Evolutionary conservation across 805 yeast genomes (phyloP), one percentile per base, ranked within the genome.

Genomic region (Naumovozyma dairenensis): DNA sequence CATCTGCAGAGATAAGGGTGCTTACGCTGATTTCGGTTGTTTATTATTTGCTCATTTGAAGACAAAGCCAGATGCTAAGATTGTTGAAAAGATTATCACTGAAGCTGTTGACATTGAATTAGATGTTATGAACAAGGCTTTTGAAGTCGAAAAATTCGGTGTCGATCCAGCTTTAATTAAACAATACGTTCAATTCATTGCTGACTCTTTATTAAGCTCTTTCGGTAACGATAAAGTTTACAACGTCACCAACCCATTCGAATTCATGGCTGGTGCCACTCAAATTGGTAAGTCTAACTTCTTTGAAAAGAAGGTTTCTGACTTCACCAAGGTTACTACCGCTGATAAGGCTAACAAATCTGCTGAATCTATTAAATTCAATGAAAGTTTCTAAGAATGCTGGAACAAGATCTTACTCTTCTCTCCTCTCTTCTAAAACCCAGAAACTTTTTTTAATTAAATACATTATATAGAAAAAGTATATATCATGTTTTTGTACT

Each of bases 271-370:
- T 69, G 85, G 85, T 69, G 84, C 85, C 53, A 85, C 96, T 10
- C 74, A 89, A 49, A 92, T 96, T 38, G 97, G 97, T 65, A 89
- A 89, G 74, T 86, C 96, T 51, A 89, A 87, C 72, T 89, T 89
- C 75, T 89, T 89, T 58, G 97, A 89, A 72, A 89, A 89, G 75
- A 81, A 96, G 66, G 97, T 89, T 37, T 80, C 94, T 39, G 97
- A 89, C 65, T 87, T 87, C 69, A 96, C 87, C 67, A 89, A 87
- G 70, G 96, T 96, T 38, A 96, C 96, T 67, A 10, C 26, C 13
- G 96, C 93, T 47, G 69, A 71, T 45, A 59, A 73, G 35, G 62
- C 65, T 48, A 71, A 74, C 49, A 57, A 66, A 42, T 65, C 62
- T 39, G 48, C 58, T 33, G 64, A 62, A 39, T 71, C 72, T 30